A percentile compares a stretch with the other conserved stretches of the same genome.
phyloP scores from a whole-genome alignment of 768 basidiomycete genomes.

The Boletus reticuloceps region DNA sequence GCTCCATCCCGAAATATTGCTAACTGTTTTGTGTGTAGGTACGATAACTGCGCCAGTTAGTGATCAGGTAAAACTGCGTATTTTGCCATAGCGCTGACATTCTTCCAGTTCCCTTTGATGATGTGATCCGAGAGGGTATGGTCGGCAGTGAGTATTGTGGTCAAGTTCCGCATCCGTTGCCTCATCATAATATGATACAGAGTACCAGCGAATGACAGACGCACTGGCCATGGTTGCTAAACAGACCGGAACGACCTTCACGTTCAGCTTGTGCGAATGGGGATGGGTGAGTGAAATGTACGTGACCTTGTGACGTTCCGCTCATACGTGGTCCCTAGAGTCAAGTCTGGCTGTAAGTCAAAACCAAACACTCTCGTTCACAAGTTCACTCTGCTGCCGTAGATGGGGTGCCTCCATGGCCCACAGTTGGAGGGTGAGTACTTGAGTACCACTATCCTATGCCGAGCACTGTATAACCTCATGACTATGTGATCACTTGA shows the following conservation, averaged over 20 bases:
- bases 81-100: neutral
- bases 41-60: constrained; percentile 59
- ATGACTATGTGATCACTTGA: neutral
- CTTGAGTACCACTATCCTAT: constrained; percentile 18
- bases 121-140: constrained; percentile 50
- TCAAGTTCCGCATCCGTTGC: neutral
- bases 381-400: neutral
- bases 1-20: neutral
- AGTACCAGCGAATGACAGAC: constrained; percentile 57
- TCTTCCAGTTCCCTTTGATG: constrained; percentile 51
- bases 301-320: neutral
- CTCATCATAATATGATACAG: constrained; percentile 30
- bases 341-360: constrained; percentile 61
- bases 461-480: neutral
- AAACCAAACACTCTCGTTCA: constrained; percentile 18
- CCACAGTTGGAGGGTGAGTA: constrained; percentile 44
- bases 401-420: constrained; percentile 36
- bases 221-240: constrained; percentile 49
- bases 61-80: neutral
- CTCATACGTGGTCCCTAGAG: constrained; percentile 33
- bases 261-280: constrained; percentile 68
- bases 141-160: constrained; percentile 42
- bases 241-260: constrained; percentile 47
- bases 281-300: constrained; percentile 45
- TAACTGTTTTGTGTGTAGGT: constrained; percentile 33